Conservation (phyloP, 177 flowering plant species). For the Vitis hybrid region DNA sequence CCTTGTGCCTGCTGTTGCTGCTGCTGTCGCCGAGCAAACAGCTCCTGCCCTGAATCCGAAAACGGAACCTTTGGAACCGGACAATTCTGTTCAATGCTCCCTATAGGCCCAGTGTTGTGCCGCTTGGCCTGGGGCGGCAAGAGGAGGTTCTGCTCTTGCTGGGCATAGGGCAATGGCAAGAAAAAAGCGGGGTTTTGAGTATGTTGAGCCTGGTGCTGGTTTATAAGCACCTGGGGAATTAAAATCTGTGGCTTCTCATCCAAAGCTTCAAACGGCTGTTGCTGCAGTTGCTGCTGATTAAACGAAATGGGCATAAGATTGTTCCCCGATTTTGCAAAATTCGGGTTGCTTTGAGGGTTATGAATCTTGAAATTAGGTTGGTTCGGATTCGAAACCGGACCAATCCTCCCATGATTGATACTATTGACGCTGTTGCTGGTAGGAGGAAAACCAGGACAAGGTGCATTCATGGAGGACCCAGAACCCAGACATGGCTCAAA, state of each 20-base stretch:
- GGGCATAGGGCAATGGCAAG: constrained; percentile 27
- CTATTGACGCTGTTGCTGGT: neutral
- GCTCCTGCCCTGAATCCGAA: constrained; percentile 28
- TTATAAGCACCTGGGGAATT: constrained; percentile 24
- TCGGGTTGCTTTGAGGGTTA: constrained; percentile 1
- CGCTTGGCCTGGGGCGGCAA: constrained; percentile 36
- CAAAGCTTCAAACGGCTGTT: constrained; percentile 13
- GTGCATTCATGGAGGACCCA: constrained; percentile 9
- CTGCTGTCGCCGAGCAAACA: constrained; percentile 11
- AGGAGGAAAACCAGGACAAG: constrained; percentile 12
- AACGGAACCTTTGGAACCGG: constrained; percentile 16
- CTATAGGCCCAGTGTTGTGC: constrained; percentile 19
- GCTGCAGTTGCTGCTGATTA: constrained; percentile 9
- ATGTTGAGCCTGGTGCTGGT: constrained; percentile 29
- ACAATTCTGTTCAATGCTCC: constrained; percentile 7
- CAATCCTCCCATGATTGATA: constrained; percentile 15
- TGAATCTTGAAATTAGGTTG: neutral
- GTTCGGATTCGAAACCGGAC: neutral
- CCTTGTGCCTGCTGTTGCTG: constrained; percentile 17
- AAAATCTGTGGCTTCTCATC: constrained; percentile 44
- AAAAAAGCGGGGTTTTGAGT: constrained; percentile 29
- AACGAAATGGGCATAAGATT: constrained; percentile 22
- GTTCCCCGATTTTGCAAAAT: constrained; percentile 3
- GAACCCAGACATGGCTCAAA: constrained; percentile 15
- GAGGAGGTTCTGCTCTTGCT: constrained; percentile 24